These are phyloP conservation scores for Xylaria sp. DNA, from an alignment of 2,329 filamentous ascomycete genomes.

Conservation along the genomic window DNA sequence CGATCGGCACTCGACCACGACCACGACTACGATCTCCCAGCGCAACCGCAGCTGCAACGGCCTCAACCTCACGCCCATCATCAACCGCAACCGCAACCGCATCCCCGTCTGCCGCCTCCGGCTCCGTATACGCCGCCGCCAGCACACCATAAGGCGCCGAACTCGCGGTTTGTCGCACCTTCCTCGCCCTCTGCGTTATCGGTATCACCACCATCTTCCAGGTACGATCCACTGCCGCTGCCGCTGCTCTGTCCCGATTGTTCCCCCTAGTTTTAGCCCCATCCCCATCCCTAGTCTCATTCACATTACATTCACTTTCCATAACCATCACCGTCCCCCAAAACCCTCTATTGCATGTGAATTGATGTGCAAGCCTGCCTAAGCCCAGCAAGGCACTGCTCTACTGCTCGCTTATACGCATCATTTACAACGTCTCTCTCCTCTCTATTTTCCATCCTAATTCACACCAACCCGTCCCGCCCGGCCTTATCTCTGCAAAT, in stretches of 20 bases:
- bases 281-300: background rate
- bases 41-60: conserved; percentile 48
- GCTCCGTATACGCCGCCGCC: conserved; percentile 21
- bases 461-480: background rate
- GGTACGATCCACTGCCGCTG: conserved; percentile 43
- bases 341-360: conserved; percentile 11
- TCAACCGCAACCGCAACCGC: background rate
- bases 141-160: conserved; percentile 20
- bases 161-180: conserved; percentile 43
- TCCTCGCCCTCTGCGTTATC: conserved; percentile 41
- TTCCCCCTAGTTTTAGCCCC: conserved; percentile 3
- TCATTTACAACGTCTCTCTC: background rate
- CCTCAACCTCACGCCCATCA: conserved; percentile 48
- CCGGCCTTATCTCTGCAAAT: background rate
- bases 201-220: conserved; percentile 43
- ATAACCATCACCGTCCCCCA: background rate
- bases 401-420: background rate
- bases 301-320: background rate
- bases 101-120: conserved; percentile 14
- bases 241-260: conserved; percentile 17
- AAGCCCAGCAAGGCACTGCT: conserved; percentile 7
- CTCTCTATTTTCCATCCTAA: background rate
- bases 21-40: conserved; percentile 45
- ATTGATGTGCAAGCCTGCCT: conserved; percentile 5
- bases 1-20: conserved; percentile 64